These are phyloP conservation scores for Phoma sp. DNA, from an alignment of 2,329 filamentous ascomycete species.

Conservation along the genomic window DNA sequence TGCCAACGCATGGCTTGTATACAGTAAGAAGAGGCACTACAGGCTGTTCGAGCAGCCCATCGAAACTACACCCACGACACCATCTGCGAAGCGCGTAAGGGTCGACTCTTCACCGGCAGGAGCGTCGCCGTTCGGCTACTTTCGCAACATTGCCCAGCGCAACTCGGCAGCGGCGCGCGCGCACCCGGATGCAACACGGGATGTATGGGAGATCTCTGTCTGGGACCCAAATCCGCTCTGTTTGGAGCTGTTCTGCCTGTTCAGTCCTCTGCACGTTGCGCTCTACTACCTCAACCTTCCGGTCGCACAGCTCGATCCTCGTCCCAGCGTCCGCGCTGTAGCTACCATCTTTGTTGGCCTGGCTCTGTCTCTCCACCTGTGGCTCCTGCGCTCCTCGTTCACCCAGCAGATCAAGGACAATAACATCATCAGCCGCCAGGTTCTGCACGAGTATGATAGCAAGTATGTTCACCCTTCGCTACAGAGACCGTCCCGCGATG, in stretches of 20 bases:
- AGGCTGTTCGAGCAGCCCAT: constrained; percentile 88
- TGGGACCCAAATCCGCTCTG: constrained; percentile 93
- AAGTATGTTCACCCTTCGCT: constrained; percentile 93
- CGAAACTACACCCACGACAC: constrained; percentile 76
- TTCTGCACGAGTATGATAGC: constrained; percentile 92
- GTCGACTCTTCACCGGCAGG: constrained; percentile 82
- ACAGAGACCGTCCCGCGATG: constrained; percentile 79
- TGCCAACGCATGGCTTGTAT: constrained; percentile 80
- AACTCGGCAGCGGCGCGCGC: constrained; percentile 81
- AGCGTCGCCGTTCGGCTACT: constrained; percentile 77
- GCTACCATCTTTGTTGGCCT: constrained; percentile 78
- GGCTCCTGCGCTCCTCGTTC: constrained; percentile 75
- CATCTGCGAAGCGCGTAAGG: constrained; percentile 85
- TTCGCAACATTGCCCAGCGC: constrained; percentile 68
- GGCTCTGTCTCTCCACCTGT: constrained; percentile 78
- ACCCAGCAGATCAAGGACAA: constrained; percentile 85
- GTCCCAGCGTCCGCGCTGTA: constrained; percentile 84
- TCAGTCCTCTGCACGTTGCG: constrained; percentile 91
- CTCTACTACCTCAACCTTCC: constrained; percentile 90
- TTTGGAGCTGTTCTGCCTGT: constrained; percentile 82
- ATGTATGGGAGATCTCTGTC: constrained; percentile 93
- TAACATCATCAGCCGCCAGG: constrained; percentile 84
- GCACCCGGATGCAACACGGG: constrained; percentile 78
- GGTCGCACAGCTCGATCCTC: constrained; percentile 73
- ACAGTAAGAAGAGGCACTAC: constrained; percentile 83